These are phyloP conservation scores for Hypoxylon rickii DNA, from an alignment of 495 filamentous ascomycete species.

Conservation along the genomic window DNA sequence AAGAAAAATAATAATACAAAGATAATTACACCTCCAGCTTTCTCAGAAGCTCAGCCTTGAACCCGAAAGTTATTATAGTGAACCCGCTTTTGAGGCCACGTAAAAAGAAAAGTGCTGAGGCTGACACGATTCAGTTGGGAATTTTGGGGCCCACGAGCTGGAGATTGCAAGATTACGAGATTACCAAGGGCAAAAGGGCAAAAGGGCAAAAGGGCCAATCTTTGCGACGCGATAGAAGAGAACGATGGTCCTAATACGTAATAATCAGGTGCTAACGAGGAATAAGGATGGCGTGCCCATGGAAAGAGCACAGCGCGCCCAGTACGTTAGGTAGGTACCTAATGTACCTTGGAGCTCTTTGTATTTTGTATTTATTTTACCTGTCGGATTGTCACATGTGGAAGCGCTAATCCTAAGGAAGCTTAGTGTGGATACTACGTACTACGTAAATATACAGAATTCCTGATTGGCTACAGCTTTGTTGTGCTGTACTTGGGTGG, in stretches of 20 bases:
- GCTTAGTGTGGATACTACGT: conserved; percentile 1
- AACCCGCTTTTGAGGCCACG: neutral
- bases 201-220: conserved; percentile 2
- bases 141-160: neutral
- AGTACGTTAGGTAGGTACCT: too few species aligned
- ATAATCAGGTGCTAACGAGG: neutral
- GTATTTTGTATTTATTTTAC: neutral
- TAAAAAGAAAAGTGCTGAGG: conserved; percentile 10
- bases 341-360: too few species aligned
- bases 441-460: too few species aligned
- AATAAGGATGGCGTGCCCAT: too few species aligned
- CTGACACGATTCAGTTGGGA: conserved; percentile 1
- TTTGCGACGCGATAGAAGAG: conserved; percentile 19
- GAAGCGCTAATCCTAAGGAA: conserved; percentile 1
- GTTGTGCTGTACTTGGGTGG: too few species aligned
- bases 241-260: conserved; percentile 10
- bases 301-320: too few species aligned
- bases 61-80: neutral
- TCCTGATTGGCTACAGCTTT: too few species aligned
- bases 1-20: too few species aligned
- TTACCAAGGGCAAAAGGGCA: too few species aligned
- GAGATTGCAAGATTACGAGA: too few species aligned
- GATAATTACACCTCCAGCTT: too few species aligned
- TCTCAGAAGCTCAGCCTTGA: neutral
- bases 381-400: neutral